Evolutionary conservation across 1,284 basidiomycete genomes (phyloP).

Genomic region (Naganishia cerealis): DNA sequence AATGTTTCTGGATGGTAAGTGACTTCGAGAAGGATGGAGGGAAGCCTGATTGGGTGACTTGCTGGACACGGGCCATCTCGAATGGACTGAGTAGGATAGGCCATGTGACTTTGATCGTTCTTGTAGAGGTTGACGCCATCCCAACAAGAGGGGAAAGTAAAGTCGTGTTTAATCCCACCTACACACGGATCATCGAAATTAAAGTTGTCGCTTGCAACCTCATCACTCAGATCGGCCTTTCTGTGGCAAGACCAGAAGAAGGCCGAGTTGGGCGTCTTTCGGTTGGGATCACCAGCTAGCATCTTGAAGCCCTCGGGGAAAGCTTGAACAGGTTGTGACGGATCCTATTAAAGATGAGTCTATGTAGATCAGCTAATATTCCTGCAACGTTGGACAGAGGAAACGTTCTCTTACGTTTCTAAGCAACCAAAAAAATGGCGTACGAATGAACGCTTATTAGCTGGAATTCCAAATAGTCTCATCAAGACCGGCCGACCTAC

Average conservation of each 20-base stretch:
- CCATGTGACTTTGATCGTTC: conserved; percentile 41
- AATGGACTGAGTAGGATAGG: conserved; percentile 40
- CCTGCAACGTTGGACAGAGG: too few relatives aligned
- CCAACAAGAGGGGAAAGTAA: conserved; percentile 47
- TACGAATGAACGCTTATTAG: background rate
- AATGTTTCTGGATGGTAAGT: conserved; percentile 40
- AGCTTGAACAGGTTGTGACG: conserved; percentile 39
- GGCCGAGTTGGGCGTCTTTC: conserved; percentile 33
- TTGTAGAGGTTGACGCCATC: conserved; percentile 54
- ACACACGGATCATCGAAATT: conserved; percentile 36
- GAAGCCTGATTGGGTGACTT: conserved; percentile 45
- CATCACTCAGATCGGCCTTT: conserved; percentile 37
- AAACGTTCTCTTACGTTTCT: conserved; percentile 2
- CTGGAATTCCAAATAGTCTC: background rate
- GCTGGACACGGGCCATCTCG: conserved; percentile 22
- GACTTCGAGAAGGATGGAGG: conserved; percentile 45
- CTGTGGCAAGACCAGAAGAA: conserved; percentile 21
- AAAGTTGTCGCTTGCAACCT: conserved; percentile 9
- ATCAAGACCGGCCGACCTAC: conserved; percentile 33
- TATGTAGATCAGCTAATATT: background rate
- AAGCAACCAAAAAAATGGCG: too few relatives aligned
- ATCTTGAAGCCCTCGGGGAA: conserved; percentile 51
- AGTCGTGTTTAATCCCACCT: conserved; percentile 53
- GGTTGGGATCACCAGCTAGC: conserved; percentile 43
- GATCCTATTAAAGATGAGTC: background rate